Base-by-base conservation (phyloP, 78 protist genomes). In the Capsaspora owczarzaki region DNA sequence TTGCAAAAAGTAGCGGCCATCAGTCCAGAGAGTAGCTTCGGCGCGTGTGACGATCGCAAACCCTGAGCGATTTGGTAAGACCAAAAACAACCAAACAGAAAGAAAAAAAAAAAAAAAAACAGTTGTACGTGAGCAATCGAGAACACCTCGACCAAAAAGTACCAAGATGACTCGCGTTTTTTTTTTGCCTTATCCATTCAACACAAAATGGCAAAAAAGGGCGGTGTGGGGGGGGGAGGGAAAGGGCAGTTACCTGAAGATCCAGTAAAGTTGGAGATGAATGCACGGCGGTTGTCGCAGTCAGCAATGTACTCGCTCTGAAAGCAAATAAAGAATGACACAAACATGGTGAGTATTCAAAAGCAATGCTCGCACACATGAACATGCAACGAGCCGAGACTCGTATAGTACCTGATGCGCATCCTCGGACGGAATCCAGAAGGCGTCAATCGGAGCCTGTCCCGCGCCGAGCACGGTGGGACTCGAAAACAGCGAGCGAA, bases 1-100 rank as follows among this genome's bases (percentile, higher is more conserved):
- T 71, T 89, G 90, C 47, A 79, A 2, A 22, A 56, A 89, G 85
- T 89, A 89, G 14, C 94, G 49, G 14, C 94, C 96, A 47, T 96
- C 98, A 5, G 98, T 95, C 98, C 97, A 96, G 40, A 96, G 56
- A 31, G 83, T 46, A 4, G 96, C 92, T 38, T 75, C 22, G 0
- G 35, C 25, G 5, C 0, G 22, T 1, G 92, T 89, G 25, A 96
- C 86, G 23, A 95, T 74, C 0, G 90, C 95, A 33, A 77, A 49
- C 19, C 72, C 71, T 44, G n/a, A n/a, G 16, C 25, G 47, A 16
- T 43, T 2, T 27, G 4, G 23, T 16, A 23, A 22, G 12, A 60
- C 10, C 8, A 60, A 16, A n/a, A n/a, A n/a, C n/a, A n/a, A n/a
- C n/a, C n/a, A n/a, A n/a, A n/a, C n/a, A n/a, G 68, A 60, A 60